Evolutionary conservation across 2,329 filamentous ascomycete species (phyloP).

Genomic region (Ceratocystis colombiana): DNA sequence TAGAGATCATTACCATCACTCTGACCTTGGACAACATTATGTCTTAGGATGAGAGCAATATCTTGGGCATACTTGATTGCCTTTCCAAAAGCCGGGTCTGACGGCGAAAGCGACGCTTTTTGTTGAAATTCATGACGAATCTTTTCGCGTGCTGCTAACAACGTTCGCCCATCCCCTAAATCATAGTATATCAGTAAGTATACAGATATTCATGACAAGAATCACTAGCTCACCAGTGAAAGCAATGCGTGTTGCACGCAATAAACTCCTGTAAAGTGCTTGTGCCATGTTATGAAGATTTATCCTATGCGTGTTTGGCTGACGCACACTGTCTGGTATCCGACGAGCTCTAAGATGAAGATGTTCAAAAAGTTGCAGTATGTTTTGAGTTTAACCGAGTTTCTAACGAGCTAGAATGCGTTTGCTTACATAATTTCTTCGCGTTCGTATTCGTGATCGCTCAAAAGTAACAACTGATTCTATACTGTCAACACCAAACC

Average conservation of each 20-base stretch:
- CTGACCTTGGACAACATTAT: conserved; percentile 82
- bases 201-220: not conserved
- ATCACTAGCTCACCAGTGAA: conserved; percentile 58
- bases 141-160: conserved; percentile 60
- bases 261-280: conserved; percentile 66
- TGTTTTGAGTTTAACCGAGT: conserved; percentile 15
- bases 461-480: not conserved
- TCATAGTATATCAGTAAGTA: not conserved
- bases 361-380: not conserved
- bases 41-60: conserved; percentile 64
- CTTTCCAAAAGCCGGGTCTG: conserved; percentile 49
- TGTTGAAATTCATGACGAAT: conserved; percentile 65
- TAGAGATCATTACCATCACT: conserved; percentile 44
- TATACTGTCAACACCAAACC: not conserved
- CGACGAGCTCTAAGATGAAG: not conserved
- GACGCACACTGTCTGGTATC: not conserved
- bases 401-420: not conserved
- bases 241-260: conserved; percentile 70
- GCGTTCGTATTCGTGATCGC: conserved; percentile 28
- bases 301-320: not conserved
- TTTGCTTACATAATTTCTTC: conserved; percentile 22
- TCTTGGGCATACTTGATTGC: conserved; percentile 72
- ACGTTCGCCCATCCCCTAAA: conserved; percentile 58
- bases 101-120: conserved; percentile 49
- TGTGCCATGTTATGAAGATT: conserved; percentile 46